phyloP scores from a whole-genome alignment of 2,329 filamentous ascomycete genomes.

The Elsinoe necatrix region DNA sequence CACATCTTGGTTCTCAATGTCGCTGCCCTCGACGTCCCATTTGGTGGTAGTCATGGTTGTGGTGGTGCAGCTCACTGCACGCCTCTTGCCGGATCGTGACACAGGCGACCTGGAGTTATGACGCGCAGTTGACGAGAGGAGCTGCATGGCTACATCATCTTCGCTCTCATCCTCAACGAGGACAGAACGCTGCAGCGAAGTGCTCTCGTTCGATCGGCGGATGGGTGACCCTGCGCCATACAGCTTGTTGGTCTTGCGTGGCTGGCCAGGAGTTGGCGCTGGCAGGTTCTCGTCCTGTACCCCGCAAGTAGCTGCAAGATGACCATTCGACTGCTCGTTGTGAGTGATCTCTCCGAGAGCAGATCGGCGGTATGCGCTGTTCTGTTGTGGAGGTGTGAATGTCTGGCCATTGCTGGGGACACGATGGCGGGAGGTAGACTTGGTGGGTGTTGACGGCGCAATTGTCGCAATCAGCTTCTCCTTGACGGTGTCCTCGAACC shows the following conservation, averaged over 20 bases:
- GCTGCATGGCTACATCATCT: slow-evolving; percentile 76
- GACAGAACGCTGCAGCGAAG: slow-evolving; percentile 52
- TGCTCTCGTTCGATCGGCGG: slow-evolving; percentile 39
- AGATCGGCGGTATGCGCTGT: slow-evolving; percentile 55
- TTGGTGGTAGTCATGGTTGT: slow-evolving; percentile 57
- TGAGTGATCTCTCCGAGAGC: slow-evolving; percentile 91
- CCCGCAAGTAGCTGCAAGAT: slow-evolving; percentile 31
- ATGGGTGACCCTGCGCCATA: slow-evolving; percentile 63
- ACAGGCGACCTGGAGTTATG: slow-evolving; percentile 55
- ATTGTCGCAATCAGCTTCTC: slow-evolving; percentile 63
- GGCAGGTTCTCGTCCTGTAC: slow-evolving; percentile 87
- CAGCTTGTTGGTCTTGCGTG: slow-evolving; percentile 73
- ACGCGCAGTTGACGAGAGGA: slow-evolving; percentile 50
- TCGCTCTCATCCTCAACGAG: slow-evolving; percentile 63
- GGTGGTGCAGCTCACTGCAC: slow-evolving; percentile 67
- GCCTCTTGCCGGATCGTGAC: slow-evolving; percentile 50
- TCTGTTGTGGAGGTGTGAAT: slow-evolving; percentile 77
- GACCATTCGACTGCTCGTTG: slow-evolving; percentile 57
- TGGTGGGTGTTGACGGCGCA: slow-evolving; percentile 48
- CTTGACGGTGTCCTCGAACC: slow-evolving; percentile 69
- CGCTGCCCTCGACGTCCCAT: slow-evolving; percentile 39
- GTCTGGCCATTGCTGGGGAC: slow-evolving; percentile 58
- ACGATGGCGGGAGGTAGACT: slow-evolving; percentile 37
- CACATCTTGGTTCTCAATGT: slow-evolving; percentile 36
- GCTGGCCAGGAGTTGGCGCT: slow-evolving; percentile 90